phyloP scores from a whole-genome alignment of 2,329 filamentous ascomycete species.

The Claviceps paspali region DNA sequence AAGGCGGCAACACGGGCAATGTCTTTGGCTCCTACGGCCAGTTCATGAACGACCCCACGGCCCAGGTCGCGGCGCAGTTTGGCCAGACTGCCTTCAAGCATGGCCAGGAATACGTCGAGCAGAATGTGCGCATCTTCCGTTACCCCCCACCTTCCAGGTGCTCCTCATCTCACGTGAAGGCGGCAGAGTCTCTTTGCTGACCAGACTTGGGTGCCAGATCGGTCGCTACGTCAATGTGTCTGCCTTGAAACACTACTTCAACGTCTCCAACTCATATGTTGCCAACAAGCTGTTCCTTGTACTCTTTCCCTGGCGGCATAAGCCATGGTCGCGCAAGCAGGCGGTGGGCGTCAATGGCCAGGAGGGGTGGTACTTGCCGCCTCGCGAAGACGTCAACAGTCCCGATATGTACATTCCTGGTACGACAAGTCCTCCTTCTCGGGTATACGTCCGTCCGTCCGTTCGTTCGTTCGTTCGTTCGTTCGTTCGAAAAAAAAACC shows the following conservation, averaged over 20 bases:
- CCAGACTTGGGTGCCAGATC: slow-evolving; percentile 21
- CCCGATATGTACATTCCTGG: slow-evolving; percentile 97
- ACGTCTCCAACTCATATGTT: slow-evolving; percentile 95
- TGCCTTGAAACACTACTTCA: slow-evolving; percentile 96
- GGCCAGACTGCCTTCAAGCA: slow-evolving; percentile 84
- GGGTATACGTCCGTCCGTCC: too few species aligned
- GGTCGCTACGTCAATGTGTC: slow-evolving; percentile 76
- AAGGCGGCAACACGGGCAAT: slow-evolving; percentile 35
- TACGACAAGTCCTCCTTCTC: slow-evolving; percentile 13
- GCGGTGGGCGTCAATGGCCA: slow-evolving; percentile 53
- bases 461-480: too few species aligned
- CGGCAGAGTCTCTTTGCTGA: too few species aligned
- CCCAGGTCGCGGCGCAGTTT: slow-evolving; percentile 88
- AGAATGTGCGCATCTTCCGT: slow-evolving; percentile 66
- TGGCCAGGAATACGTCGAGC: slow-evolving; percentile 86
- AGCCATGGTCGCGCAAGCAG: slow-evolving; percentile 91
- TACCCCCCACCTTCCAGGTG: too few species aligned
- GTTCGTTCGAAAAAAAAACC: too few species aligned
- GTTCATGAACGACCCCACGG: slow-evolving; percentile 91
- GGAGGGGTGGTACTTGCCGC: slow-evolving; percentile 71
- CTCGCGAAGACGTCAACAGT: slow-evolving; percentile 89
- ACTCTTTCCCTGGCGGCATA: slow-evolving; percentile 93
- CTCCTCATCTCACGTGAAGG: too few species aligned
- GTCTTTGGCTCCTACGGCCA: slow-evolving; percentile 64
- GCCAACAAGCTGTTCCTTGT: slow-evolving; percentile 85